Evolutionary conservation across 768 basidiomycete genomes (phyloP).

Genomic region (Tricholoma bakamatsutake): DNA sequence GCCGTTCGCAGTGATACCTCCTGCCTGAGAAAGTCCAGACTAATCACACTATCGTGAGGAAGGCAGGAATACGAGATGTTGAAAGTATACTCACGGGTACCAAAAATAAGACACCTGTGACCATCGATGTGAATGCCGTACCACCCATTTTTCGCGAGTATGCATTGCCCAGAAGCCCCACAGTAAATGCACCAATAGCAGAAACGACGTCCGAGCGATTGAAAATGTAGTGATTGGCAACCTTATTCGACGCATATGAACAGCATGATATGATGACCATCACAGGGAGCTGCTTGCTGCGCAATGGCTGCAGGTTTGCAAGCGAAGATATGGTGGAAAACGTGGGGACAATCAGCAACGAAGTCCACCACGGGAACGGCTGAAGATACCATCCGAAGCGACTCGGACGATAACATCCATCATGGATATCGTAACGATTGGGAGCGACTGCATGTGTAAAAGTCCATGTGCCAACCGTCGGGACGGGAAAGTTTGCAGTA

Average conservation of each 20-base stretch:
- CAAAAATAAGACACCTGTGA: slow-evolving; percentile 81
- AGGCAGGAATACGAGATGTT: neutral
- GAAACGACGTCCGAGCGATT: slow-evolving; percentile 81
- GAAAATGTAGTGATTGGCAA: slow-evolving; percentile 81
- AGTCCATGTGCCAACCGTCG: slow-evolving; percentile 57
- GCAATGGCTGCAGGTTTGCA: slow-evolving; percentile 72
- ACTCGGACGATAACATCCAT: slow-evolving; percentile 68
- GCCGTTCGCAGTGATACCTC: slow-evolving; percentile 77
- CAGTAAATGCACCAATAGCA: slow-evolving; percentile 79
- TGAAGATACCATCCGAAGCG: slow-evolving; percentile 73
- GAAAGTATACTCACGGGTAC: slow-evolving; percentile 59
- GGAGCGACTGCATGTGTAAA: slow-evolving; percentile 51
- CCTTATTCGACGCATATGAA: slow-evolving; percentile 73
- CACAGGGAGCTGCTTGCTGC: slow-evolving; percentile 64
- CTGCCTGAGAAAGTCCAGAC: slow-evolving; percentile 84
- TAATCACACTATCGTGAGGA: slow-evolving; percentile 21
- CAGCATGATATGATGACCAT: slow-evolving; percentile 84
- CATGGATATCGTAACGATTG: slow-evolving; percentile 40
- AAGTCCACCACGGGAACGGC: slow-evolving; percentile 73
- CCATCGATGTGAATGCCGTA: slow-evolving; percentile 88
- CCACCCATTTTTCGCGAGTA: slow-evolving; percentile 81
- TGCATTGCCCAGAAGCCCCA: slow-evolving; percentile 71
- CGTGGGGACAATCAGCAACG: slow-evolving; percentile 69
- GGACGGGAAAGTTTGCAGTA: slow-evolving; percentile 34
- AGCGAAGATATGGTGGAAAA: slow-evolving; percentile 71